Conservation (phyloP, 2,329 filamentous ascomycete genomes). For the Xylariaceae sp. region DNA sequence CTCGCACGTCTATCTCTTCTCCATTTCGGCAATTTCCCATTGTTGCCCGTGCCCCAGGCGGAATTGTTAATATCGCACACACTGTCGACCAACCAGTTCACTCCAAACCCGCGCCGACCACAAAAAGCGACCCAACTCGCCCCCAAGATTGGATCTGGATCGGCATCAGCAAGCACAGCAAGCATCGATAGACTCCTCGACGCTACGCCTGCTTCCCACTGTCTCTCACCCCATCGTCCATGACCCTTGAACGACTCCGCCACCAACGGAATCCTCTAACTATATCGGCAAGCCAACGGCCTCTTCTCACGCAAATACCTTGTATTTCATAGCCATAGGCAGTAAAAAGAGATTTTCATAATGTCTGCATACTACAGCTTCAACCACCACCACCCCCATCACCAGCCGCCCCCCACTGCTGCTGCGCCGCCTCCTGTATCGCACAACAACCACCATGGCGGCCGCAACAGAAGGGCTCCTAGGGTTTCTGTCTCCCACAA, state of each 20-base stretch:
- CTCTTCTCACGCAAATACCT: conserved; percentile 13
- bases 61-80: conserved; percentile 20
- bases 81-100: not conserved
- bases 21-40: conserved; percentile 5
- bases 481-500: conserved; percentile 77
- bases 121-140: conserved; percentile 12
- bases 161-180: conserved; percentile 4
- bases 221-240: not conserved
- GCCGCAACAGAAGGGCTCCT: conserved; percentile 78
- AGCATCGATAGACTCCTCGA: not conserved
- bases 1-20: not conserved
- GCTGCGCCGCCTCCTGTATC: conserved; percentile 45
- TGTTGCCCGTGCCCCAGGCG: conserved; percentile 11
- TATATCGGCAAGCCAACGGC: conserved; percentile 1
- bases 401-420: conserved; percentile 49
- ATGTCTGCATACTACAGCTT: conserved; percentile 64
- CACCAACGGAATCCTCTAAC: conserved; percentile 5
- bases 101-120: conserved; percentile 10
- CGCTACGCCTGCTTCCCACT: not conserved
- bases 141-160: conserved; percentile 12
- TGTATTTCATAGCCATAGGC: conserved; percentile 14
- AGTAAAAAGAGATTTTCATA: conserved; percentile 28
- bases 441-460: conserved; percentile 75
- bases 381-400: conserved; percentile 42
- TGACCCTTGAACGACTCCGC: conserved; percentile 10